phyloP scores from a whole-genome alignment of 805 yeast species.

The Candida alai region DNA sequence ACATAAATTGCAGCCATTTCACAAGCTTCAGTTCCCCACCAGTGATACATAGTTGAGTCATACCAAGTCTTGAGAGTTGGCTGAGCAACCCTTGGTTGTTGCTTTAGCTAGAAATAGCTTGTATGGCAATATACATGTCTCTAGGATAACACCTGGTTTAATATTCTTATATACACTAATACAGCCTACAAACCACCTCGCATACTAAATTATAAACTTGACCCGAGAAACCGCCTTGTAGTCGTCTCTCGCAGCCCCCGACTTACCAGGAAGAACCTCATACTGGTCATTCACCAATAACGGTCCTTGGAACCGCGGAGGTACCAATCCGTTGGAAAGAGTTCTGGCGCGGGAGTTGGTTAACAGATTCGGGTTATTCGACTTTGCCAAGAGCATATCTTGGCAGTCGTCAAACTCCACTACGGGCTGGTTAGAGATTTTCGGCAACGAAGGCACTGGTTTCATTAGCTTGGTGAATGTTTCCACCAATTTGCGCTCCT shows the following conservation, averaged over 20 bases:
- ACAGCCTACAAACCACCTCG: no score
- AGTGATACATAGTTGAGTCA: no score
- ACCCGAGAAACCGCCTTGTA: no score
- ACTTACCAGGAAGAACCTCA: background rate
- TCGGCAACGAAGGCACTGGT: background rate
- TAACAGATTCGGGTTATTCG: conserved; percentile 14
- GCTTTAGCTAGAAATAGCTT: no score
- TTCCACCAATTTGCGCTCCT: conserved; percentile 2
- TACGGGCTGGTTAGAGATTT: background rate
- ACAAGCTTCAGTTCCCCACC: no score
- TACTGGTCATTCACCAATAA: conserved; percentile 1
- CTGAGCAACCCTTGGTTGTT: no score
- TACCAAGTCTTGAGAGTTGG: no score
- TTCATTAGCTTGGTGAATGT: conserved; percentile 2
- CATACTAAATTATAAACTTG: no score
- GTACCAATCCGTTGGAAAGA: conserved; percentile 9
- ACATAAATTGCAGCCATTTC: no score
- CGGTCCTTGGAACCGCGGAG: conserved; percentile 2
- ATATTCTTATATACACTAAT: no score
- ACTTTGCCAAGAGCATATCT: conserved; percentile 8
- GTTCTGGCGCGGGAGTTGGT: conserved; percentile 12
- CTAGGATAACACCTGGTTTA: no score
- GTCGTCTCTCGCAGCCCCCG: background rate
- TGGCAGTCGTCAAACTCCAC: conserved; percentile 1
- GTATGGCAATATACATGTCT: no score